Evolutionary conservation across 345 rosid genomes (phyloP).

Genomic region (Erodium maritimum): DNA sequence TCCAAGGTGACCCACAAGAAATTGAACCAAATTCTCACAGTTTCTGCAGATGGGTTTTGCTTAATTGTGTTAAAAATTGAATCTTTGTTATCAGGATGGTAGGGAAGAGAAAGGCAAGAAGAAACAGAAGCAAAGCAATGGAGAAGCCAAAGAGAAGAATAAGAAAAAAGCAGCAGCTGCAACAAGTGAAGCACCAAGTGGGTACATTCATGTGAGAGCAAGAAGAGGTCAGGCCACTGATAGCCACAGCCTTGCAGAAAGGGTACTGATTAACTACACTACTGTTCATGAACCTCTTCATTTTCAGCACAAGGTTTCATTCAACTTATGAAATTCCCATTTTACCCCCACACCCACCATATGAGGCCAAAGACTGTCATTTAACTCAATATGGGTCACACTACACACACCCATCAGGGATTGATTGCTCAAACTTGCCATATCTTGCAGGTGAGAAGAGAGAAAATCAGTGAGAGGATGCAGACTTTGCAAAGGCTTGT

Average conservation of each 20-base stretch:
- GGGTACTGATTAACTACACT: slow-evolving; percentile 28
- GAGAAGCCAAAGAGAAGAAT: slow-evolving; percentile 21
- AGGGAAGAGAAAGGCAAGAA: slow-evolving; percentile 29
- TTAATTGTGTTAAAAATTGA: not conserved
- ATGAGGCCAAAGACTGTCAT: too few relatives aligned
- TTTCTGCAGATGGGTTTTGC: not conserved
- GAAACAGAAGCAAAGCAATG: slow-evolving; percentile 34
- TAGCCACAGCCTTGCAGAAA: slow-evolving; percentile 69
- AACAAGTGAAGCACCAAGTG: slow-evolving; percentile 28
- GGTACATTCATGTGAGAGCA: slow-evolving; percentile 74
- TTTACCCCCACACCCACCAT: slow-evolving; percentile 2
- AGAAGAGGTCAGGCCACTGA: slow-evolving; percentile 80
- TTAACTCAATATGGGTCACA: too few relatives aligned
- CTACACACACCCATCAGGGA: too few relatives aligned
- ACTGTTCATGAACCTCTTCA: not conserved
- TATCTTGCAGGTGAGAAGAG: slow-evolving; percentile 45
- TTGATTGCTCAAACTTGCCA: not conserved
- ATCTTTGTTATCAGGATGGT: slow-evolving; percentile 17
- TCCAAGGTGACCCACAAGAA: slow-evolving; percentile 23
- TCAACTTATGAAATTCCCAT: not conserved
- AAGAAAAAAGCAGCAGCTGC: slow-evolving; percentile 20
- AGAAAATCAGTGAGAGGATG: slow-evolving; percentile 76
- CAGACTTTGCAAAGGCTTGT: slow-evolving; percentile 44
- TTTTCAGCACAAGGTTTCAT: too few relatives aligned
- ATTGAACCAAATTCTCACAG: not conserved